Evolutionary conservation across 306 rosid genomes (phyloP).

Genomic region (Bauhinia variegata): DNA sequence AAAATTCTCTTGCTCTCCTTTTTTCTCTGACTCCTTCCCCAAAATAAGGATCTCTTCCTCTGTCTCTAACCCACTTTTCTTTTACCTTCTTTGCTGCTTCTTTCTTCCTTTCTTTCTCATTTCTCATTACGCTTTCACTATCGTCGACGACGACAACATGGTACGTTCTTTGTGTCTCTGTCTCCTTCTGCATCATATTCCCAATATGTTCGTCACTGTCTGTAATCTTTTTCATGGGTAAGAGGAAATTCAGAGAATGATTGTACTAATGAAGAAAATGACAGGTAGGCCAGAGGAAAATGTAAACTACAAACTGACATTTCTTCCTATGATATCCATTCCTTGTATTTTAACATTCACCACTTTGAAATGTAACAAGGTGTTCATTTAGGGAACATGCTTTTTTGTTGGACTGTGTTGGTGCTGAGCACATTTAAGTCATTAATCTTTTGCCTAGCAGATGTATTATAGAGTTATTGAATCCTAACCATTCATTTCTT

Average conservation of each 20-base stretch:
- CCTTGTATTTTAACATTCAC: no score
- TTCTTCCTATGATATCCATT: neutral
- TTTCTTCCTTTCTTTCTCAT: slow-evolving; percentile 41
- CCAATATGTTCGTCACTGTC: neutral
- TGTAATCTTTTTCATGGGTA: neutral
- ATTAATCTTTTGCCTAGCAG: no score
- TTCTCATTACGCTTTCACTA: slow-evolving; percentile 33
- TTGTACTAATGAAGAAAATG: neutral
- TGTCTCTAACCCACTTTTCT: slow-evolving; percentile 30
- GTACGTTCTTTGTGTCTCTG: slow-evolving; percentile 43
- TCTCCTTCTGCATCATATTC: neutral
- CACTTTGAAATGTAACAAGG: no score
- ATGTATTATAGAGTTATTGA: no score
- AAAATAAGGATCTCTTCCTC: slow-evolving; percentile 50
- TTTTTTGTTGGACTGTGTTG: no score
- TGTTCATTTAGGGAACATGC: no score
- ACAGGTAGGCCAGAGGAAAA: neutral
- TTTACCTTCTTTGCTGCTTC: slow-evolving; percentile 33
- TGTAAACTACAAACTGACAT: neutral
- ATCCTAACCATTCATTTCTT: no score
- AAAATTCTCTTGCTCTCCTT: slow-evolving; percentile 49
- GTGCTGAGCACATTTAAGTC: no score
- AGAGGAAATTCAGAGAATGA: neutral
- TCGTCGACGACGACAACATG: slow-evolving; percentile 46
- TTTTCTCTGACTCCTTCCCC: slow-evolving; percentile 41